Base-by-base conservation (phyloP, 768 basidiomycete genomes). In the Pluteus cervinus region DNA sequence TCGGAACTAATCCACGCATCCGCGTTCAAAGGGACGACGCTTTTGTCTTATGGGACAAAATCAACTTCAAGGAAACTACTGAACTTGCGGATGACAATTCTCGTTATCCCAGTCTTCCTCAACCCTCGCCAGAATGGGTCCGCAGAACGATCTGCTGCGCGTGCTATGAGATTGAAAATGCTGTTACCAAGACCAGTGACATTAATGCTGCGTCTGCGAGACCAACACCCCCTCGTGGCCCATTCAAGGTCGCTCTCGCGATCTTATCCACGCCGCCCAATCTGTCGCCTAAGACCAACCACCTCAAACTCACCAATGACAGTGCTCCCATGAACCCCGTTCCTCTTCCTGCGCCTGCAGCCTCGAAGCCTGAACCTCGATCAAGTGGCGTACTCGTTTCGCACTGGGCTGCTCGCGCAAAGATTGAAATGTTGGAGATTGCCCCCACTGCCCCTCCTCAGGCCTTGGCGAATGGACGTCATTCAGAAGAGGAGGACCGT, bases 61-160 rank as follows among this genome's bases (percentile, higher is more conserved):
- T 90, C 40, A 46, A 60, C 3, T 77, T 84, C 60, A 62, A 57
- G 30, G n/a, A n/a, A n/a, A n/a, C n/a, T n/a, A n/a, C n/a, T n/a
- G n/a, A n/a, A n/a, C 68, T 72, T 24, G 53, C 47, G 5, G 47
- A 54, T 14, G 53, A 55, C 37, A 41, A 53, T n/a, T 47, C 52
- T 25, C 31, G 54, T 9, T 35, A 49, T 24, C 41, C 50, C 1
- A 54, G 52, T 30, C 36, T 36, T 41, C 44, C 12, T 45, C 54
- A 42, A 22, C 53, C 64, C 4, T 79, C 81, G 7, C 87, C 87
- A 9, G 87, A 90, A 52, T 90, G 87, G 87, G 73, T 89, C 20
- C 76, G 87, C 45, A 73, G 86, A 40, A 85, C 83, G 23, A 80
- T 90, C 40, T 90, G 83, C 52, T 88, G 87, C 52, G 83, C 81